Conservation (phyloP, 192 early-diverging fungal genomes). For the Podila minutissima region DNA sequence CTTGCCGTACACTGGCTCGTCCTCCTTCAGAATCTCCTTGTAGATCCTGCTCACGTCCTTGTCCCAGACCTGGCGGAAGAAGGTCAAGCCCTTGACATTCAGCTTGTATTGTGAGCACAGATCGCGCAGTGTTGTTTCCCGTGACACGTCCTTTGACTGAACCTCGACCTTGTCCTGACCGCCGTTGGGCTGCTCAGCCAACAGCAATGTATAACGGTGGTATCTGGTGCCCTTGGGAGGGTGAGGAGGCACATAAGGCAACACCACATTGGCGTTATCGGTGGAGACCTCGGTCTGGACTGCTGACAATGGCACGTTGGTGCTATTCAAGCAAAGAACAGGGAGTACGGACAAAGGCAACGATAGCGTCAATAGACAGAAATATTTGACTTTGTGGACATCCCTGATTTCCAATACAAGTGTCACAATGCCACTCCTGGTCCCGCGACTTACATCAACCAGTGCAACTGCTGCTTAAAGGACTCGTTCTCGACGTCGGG, state of each 20-base stretch:
- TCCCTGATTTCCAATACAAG: neutral
- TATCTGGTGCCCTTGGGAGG: slow-evolving; percentile 78
- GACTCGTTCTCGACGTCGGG: slow-evolving; percentile 70
- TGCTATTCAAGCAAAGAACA: slow-evolving; percentile 15
- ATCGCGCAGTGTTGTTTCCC: slow-evolving; percentile 37
- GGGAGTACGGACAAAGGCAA: neutral
- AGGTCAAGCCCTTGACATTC: slow-evolving; percentile 54
- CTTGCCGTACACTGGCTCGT: slow-evolving; percentile 63
- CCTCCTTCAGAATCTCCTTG: slow-evolving; percentile 55
- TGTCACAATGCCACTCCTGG: neutral
- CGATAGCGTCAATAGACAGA: neutral
- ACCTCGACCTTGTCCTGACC: slow-evolving; percentile 62
- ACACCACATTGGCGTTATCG: slow-evolving; percentile 51
- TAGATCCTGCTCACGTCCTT: slow-evolving; percentile 61
- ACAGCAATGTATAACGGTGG: slow-evolving; percentile 77
- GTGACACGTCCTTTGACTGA: slow-evolving; percentile 22
- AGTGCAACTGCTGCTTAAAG: slow-evolving; percentile 79
- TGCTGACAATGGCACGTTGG: slow-evolving; percentile 71
- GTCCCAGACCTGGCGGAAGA: slow-evolving; percentile 70
- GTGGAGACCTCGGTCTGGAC: slow-evolving; percentile 53
- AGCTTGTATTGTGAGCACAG: slow-evolving; percentile 57
- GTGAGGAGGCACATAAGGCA: slow-evolving; percentile 79
- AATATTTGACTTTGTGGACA: neutral
- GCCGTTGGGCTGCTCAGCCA: slow-evolving; percentile 69
- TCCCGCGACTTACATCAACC: slow-evolving; percentile 64